These are phyloP conservation scores for Catenaria anguillulae DNA, from an alignment of 371 early-diverging fungal species.

Conservation along the genomic window DNA sequence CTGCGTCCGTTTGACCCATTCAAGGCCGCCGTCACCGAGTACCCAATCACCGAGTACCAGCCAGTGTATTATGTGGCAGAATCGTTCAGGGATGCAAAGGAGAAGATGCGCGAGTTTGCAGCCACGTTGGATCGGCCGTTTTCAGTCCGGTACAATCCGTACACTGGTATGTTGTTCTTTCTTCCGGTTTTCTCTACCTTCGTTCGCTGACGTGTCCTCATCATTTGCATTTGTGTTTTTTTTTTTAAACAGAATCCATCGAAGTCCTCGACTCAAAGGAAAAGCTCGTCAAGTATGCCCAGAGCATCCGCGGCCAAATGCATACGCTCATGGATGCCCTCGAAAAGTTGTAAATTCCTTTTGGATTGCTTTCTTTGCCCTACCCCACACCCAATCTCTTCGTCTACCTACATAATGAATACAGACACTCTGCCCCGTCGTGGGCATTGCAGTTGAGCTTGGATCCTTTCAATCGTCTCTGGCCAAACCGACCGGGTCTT, in stretches of 20 bases:
- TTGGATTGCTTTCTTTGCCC: background rate
- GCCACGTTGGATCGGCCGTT: slow-evolving; percentile 63
- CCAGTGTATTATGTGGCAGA: slow-evolving; percentile 91
- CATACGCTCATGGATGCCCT: slow-evolving; percentile 50
- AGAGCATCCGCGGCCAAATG: slow-evolving; percentile 56
- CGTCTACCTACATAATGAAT: too few species aligned
- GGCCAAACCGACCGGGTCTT: too few species aligned
- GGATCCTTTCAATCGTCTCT: too few species aligned
- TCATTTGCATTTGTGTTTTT: too few species aligned
- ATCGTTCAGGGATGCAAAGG: slow-evolving; percentile 81
- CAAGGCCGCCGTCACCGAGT: slow-evolving; percentile 59
- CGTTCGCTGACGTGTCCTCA: too few species aligned
- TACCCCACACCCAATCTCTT: background rate
- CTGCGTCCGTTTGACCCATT: slow-evolving; percentile 67
- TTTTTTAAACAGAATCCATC: slow-evolving; percentile 47
- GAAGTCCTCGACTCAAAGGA: slow-evolving; percentile 77
- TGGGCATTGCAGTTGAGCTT: too few species aligned
- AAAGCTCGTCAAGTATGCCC: slow-evolving; percentile 60
- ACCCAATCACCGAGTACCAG: slow-evolving; percentile 90
- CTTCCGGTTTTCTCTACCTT: too few species aligned
- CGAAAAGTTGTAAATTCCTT: slow-evolving; percentile 24
- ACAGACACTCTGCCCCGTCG: too few species aligned
- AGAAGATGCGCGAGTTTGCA: slow-evolving; percentile 77
- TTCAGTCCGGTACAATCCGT: slow-evolving; percentile 78
- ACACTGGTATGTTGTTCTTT: slow-evolving; percentile 17